Evolutionary conservation across 2,329 filamentous ascomycete species (phyloP).

Genomic region (Aspergillus viridinutans): DNA sequence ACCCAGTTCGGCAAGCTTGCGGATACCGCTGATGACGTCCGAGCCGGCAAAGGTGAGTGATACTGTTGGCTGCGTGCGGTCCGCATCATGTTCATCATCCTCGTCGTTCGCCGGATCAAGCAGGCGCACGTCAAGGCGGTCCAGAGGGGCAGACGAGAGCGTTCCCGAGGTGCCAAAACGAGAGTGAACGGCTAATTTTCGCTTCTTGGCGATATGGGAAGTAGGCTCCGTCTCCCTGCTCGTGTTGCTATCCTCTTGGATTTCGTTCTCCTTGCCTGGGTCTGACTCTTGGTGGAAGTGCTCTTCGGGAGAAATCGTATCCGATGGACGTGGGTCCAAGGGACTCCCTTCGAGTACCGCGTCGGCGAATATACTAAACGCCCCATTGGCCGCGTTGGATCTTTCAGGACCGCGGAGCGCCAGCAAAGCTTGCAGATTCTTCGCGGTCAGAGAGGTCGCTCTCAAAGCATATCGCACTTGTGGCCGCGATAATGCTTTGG

Average conservation of each 20-base stretch:
- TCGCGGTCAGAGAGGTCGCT: constrained; percentile 64
- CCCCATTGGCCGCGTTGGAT: constrained; percentile 68
- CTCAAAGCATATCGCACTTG: constrained; percentile 67
- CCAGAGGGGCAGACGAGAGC: constrained; percentile 33
- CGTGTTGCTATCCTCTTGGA: constrained; percentile 15
- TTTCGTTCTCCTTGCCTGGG: constrained; percentile 11
- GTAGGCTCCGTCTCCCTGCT: neutral
- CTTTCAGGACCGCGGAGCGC: constrained; percentile 65
- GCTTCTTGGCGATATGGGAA: constrained; percentile 50
- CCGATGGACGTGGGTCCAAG: constrained; percentile 43
- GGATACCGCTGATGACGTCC: constrained; percentile 76
- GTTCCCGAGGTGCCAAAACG: constrained; percentile 64
- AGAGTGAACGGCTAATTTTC: constrained; percentile 58
- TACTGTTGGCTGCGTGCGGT: constrained; percentile 19
- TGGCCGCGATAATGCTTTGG: constrained; percentile 74
- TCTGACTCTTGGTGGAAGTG: constrained; percentile 17
- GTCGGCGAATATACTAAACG: constrained; percentile 74
- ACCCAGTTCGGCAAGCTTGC: constrained; percentile 71
- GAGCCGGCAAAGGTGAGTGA: constrained; percentile 65
- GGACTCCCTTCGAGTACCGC: constrained; percentile 51
- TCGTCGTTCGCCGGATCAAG: constrained; percentile 34
- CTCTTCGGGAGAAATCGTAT: constrained; percentile 29
- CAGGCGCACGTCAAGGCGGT: constrained; percentile 48
- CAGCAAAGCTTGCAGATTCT: constrained; percentile 66
- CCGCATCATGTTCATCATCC: constrained; percentile 5